Conservation (phyloP, 352 stramenopile genomes). For the Pythium sukuiense region DNA sequence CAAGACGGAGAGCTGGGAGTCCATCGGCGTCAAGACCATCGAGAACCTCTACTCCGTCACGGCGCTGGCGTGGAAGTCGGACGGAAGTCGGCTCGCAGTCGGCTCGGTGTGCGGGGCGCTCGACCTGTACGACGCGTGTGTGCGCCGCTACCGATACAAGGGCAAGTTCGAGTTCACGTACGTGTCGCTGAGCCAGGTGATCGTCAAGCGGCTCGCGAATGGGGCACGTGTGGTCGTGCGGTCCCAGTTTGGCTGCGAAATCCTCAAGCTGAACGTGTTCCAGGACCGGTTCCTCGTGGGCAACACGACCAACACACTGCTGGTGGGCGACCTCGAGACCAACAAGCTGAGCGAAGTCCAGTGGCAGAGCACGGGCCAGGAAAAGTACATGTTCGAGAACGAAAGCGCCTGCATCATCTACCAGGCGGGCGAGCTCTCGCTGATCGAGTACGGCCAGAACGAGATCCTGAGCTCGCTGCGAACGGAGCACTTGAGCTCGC, state of each 20-base stretch:
- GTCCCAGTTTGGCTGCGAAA: constrained; percentile 91
- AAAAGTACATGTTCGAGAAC: constrained; percentile 97
- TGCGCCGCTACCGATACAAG: constrained; percentile 92
- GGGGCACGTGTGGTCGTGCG: constrained; percentile 87
- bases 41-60: constrained; percentile 94
- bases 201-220: constrained; percentile 90
- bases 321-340: constrained; percentile 91
- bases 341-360: constrained; percentile 91
- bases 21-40: constrained; percentile 78
- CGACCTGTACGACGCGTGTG: constrained; percentile 93
- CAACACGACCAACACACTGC: constrained; percentile 91
- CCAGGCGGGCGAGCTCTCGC: constrained; percentile 88
- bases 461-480: constrained; percentile 90
- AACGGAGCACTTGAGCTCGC: constrained; percentile 90
- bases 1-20: constrained; percentile 86
- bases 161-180: constrained; percentile 96
- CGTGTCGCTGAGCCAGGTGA: constrained; percentile 92
- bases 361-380: constrained; percentile 82
- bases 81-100: constrained; percentile 88
- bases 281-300: constrained; percentile 91
- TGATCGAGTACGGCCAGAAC: constrained; percentile 95
- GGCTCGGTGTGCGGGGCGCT: constrained; percentile 90
- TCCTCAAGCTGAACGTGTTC: constrained; percentile 95
- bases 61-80: constrained; percentile 89
- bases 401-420: constrained; percentile 90